Evolutionary conservation across 257 asterid genomes (phyloP), one percentile per base, ranked within the genome.

Genomic region (Cinchona pubescens): DNA sequence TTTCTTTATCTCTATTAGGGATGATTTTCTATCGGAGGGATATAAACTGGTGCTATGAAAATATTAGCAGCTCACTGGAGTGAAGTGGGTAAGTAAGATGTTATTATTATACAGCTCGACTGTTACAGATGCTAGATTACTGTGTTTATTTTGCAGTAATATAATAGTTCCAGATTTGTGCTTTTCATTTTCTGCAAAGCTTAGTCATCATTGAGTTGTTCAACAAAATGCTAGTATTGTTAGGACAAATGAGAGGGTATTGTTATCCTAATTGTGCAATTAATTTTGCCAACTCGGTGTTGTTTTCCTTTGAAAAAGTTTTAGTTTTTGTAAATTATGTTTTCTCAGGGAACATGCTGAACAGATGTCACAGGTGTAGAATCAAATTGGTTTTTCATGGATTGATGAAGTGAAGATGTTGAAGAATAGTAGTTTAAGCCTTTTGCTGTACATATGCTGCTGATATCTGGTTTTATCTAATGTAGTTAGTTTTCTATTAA

Each of bases 21-120:
- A 42, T 56, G 74, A 65, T 66, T 72, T 78, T 69, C 82, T 78
- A 14, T 78, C 82, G 1, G 42, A 78, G 68, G 82, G 82, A n/a
- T 72, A 64, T 21, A 78, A 72, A 46, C 75, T 78, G 67, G 64
- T 56, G 9, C 78, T 78, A 14, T 65, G 77, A 78, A 45, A 25
- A 16, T 6, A 51, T 51, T 27, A 7, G 64, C 69, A 51, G 48
- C 60, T 5, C 14, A 23, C 19, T 30, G 23, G 43, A 76, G 38
- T 21, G 45, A 29, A 32, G 21, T 0, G 7, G 75, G 71, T 69
- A 45, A 14, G 80, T 32, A 19, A 71, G n/a, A 30, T 30, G 55
- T 72, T 72, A 65, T n/a, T 4, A 37, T 74, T 53, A 40, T n/a
- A 27, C 19, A 1, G 11, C 2, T 29, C 5, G 5, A 1, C 3